Conservation (phyloP, 352 stramenopile genomes). For the Globisporangium apiculatum region DNA sequence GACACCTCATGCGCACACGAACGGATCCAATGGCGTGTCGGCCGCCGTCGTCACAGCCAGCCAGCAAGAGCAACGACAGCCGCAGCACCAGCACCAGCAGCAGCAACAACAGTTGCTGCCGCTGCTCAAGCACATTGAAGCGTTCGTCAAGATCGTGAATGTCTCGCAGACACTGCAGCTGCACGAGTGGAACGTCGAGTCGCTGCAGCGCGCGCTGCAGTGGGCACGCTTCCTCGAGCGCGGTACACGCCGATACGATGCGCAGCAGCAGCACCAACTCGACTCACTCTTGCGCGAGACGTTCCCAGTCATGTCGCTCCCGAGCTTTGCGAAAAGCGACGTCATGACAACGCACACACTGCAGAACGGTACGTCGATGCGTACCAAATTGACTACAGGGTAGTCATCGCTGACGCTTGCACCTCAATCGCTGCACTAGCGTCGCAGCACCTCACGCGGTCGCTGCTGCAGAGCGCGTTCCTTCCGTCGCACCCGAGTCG, state of each 20-base stretch:
- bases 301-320: conserved; percentile 31
- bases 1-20: not conserved
- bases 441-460: conserved; percentile 26
- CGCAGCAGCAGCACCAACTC: conserved; percentile 11
- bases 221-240: conserved; percentile 33
- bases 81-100: not conserved
- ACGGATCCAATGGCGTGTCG: not conserved
- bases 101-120: not conserved
- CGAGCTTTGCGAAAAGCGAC: conserved; percentile 20
- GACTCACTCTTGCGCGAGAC: conserved; percentile 17
- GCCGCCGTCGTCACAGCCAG: conserved; percentile 7
- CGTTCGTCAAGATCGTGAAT: conserved; percentile 43
- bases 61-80: not conserved
- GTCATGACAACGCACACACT: conserved; percentile 7
- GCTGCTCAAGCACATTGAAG: conserved; percentile 18
- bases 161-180: conserved; percentile 39
- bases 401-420: no score
- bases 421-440: conserved; percentile 1
- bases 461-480: conserved; percentile 51
- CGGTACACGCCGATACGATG: conserved; percentile 8
- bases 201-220: conserved; percentile 30
- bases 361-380: conserved; percentile 6
- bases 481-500: conserved; percentile 33
- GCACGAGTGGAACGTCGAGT: conserved; percentile 46
- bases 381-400: no score